Conservation (phyloP, 441 rosid species). For the Populus hybrid region DNA sequence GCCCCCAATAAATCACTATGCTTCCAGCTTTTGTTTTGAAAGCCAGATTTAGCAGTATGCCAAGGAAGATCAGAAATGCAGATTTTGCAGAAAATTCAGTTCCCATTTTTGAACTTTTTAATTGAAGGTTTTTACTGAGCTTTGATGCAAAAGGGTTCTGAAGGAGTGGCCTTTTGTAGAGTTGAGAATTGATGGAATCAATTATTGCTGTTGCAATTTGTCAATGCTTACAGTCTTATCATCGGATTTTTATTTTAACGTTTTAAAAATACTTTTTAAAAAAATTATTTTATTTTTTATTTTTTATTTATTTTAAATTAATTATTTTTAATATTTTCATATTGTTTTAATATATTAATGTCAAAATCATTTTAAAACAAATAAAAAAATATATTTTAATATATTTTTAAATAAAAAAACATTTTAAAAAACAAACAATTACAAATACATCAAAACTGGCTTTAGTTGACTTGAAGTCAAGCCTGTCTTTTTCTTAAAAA, state of each 20-base stretch:
- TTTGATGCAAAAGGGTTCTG: neutral
- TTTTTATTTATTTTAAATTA: too few relatives aligned
- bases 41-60: neutral
- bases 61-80: neutral
- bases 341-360: too few relatives aligned
- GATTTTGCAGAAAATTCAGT: neutral
- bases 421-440: too few relatives aligned
- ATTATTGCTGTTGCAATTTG: neutral
- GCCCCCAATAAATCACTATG: slow-evolving; percentile 4
- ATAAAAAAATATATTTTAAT: too few relatives aligned
- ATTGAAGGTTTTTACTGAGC: neutral
- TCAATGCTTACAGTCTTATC: neutral
- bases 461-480: neutral
- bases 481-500: too few relatives aligned
- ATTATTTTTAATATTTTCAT: too few relatives aligned
- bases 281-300: too few relatives aligned
- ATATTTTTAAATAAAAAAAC: too few relatives aligned
- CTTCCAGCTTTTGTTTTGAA: neutral
- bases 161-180: neutral
- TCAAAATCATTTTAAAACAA: too few relatives aligned
- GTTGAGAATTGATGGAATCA: neutral
- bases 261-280: too few relatives aligned
- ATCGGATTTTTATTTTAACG: too few relatives aligned
- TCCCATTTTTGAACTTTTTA: neutral
- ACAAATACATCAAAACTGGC: too few relatives aligned